A percentile compares a stretch with the other conserved stretches of the same genome.
Conservation (phyloP, 2,329 filamentous ascomycete species). For the Epichloe elymi region DNA sequence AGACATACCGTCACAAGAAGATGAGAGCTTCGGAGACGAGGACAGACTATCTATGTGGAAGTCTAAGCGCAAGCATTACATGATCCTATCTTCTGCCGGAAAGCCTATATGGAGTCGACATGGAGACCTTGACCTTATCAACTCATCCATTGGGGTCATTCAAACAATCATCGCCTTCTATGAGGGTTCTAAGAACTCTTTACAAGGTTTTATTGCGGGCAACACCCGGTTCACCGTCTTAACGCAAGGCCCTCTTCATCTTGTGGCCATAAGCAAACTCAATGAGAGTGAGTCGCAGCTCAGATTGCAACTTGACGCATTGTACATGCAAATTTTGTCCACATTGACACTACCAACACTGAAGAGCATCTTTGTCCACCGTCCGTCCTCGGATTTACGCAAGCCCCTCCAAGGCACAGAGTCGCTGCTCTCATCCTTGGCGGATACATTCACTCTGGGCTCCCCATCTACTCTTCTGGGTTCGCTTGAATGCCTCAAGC, state of each 20-base stretch:
- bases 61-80: conserved; percentile 88
- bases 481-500: conserved; percentile 81
- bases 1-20: conserved; percentile 45
- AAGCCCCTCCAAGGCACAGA: conserved; percentile 87
- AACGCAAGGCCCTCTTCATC: conserved; percentile 76
- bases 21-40: conserved; percentile 34
- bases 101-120: conserved; percentile 97
- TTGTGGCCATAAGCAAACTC: conserved; percentile 84
- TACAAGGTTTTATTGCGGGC: conserved; percentile 79
- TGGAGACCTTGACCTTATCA: conserved; percentile 79
- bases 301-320: conserved; percentile 72
- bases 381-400: conserved; percentile 87
- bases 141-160: conserved; percentile 85
- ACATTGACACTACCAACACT: conserved; percentile 83
- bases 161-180: conserved; percentile 98
- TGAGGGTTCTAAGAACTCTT: conserved; percentile 61
- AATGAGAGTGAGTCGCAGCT: conserved; percentile 88
- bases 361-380: conserved; percentile 73
- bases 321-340: conserved; percentile 97
- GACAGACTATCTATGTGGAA: conserved; percentile 65
- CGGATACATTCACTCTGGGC: conserved; percentile 87
- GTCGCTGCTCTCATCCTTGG: conserved; percentile 75
- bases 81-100: conserved; percentile 89
- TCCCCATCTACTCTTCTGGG: conserved; percentile 81
- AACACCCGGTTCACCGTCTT: conserved; percentile 74